Conservation (phyloP, 768 basidiomycete species). For the Leccinum olivaceopallidum region DNA sequence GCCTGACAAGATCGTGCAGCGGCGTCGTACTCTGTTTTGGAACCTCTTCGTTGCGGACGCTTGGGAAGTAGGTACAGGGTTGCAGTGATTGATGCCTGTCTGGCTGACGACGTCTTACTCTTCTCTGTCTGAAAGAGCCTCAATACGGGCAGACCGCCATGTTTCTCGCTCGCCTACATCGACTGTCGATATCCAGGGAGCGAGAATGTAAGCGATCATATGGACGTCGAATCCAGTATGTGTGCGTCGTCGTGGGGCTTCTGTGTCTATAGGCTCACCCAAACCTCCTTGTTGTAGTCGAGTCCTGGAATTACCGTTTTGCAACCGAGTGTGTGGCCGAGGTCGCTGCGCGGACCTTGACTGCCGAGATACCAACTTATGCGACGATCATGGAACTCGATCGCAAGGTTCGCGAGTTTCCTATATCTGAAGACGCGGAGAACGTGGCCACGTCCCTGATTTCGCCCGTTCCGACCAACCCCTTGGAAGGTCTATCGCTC, state of each 20-base stretch:
- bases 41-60: conserved; percentile 72
- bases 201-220: conserved; percentile 8
- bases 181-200: conserved; percentile 62
- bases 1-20: conserved; percentile 59
- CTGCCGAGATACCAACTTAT: conserved; percentile 64
- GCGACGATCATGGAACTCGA: conserved; percentile 67
- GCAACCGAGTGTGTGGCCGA: conserved; percentile 65
- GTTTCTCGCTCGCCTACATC: conserved; percentile 62
- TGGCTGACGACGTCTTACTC: conserved; percentile 12
- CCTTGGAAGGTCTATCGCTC: conserved; percentile 16
- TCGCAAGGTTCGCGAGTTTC: conserved; percentile 65
- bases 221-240: conserved; percentile 25
- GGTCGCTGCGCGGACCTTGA: conserved; percentile 59
- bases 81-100: background rate
- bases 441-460: conserved; percentile 38
- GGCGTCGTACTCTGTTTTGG: conserved; percentile 74
- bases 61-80: conserved; percentile 53
- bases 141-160: conserved; percentile 69
- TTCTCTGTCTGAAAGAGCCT: conserved; percentile 48
- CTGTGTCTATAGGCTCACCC: background rate
- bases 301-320: conserved; percentile 64
- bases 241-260: conserved; percentile 25
- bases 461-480: conserved; percentile 14
- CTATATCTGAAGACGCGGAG: conserved; percentile 48
- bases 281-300: conserved; percentile 40